Base-by-base conservation (phyloP, 495 filamentous ascomycete genomes). In the Collariella sp. region DNA sequence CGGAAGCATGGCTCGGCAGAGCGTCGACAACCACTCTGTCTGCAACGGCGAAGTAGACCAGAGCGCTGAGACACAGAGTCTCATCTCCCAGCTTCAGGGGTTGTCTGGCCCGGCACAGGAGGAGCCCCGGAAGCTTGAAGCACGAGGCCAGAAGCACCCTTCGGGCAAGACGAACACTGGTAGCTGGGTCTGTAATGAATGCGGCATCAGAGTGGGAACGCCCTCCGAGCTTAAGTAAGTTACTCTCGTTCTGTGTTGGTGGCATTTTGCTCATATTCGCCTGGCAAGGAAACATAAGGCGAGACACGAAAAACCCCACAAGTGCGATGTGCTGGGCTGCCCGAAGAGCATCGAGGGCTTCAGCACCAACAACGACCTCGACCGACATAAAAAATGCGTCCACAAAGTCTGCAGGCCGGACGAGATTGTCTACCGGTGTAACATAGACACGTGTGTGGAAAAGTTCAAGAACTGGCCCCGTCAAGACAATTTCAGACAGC, bases 401-500 rank as follows among this genome's bases (percentile, higher is more conserved):
- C 87, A 93, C 64, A 59, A 77, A 13, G 72, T 87, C 16, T 83
- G 88, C 61, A 56, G 73, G 13, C 72, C 68, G 10, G 67, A 70
- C 40, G 77, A 76, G 31, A 80, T 83, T 59, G 78, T 76, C 16
- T 96, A 81, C 56, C 77, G 78, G 56, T 96, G 90, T 62, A 72
- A 73, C 51, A 75, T 85, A 6, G 76, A 69, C 42, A 65, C 72
- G 46, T 95, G 91, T 60, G 75, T 74, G 24, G 81, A 77, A 19
- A 83, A 80, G 49, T 72, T 77, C 16, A 96, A 96, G 70, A 73
- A 77, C 40, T 96, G 91, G 88, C 90, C 88, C 10, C 81, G 93
- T 7, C 67, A 86, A 47, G 93, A 98, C 67, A 98, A 98, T 59
- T 98, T 96, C 69, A 83, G 83, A 62, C 83, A 86, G 52, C 93